phyloP scores from a whole-genome alignment of 2,329 filamentous ascomycete species.

The Penicillium sp. region DNA sequence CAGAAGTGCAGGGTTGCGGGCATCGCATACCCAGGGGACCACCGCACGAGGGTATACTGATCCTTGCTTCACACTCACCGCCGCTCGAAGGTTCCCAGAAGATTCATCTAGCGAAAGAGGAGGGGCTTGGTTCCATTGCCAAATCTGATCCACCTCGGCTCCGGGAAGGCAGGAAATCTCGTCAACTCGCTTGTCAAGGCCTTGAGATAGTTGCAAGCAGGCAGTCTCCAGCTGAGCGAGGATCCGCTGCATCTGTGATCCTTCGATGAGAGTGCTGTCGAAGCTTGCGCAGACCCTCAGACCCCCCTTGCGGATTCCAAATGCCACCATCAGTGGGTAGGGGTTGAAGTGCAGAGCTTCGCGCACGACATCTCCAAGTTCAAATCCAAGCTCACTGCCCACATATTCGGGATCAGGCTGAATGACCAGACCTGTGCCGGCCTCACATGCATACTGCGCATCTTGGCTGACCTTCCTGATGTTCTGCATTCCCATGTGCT shows the following conservation, averaged over 20 bases:
- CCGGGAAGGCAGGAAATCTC: constrained; percentile 43
- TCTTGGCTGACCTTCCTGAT: constrained; percentile 47
- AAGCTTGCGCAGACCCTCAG: constrained; percentile 50
- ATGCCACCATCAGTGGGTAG: constrained; percentile 54
- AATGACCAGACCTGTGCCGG: constrained; percentile 40
- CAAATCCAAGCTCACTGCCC: constrained; percentile 41
- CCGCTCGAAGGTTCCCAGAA: constrained; percentile 26
- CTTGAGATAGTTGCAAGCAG: constrained; percentile 28
- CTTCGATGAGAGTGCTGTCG: constrained; percentile 40
- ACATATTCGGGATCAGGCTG: constrained; percentile 43
- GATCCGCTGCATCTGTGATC: constrained; percentile 41
- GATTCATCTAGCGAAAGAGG: constrained; percentile 37
- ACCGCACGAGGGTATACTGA: constrained; percentile 37
- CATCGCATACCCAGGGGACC: constrained; percentile 33
- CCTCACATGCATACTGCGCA: constrained; percentile 40
- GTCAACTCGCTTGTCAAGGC: constrained; percentile 26
- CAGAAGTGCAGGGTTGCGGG: constrained; percentile 36
- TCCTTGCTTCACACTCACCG: constrained; percentile 22
- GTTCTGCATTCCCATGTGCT: constrained; percentile 54
- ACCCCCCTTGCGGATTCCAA: constrained; percentile 45
- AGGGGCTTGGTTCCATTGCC: constrained; percentile 44
- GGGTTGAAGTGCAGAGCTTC: constrained; percentile 49
- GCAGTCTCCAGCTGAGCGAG: constrained; percentile 39
- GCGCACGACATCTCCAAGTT: constrained; percentile 36
- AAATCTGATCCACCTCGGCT: constrained; percentile 45